Base-by-base conservation (phyloP, 495 filamentous ascomycete species). In the Penicillium salamii region DNA sequence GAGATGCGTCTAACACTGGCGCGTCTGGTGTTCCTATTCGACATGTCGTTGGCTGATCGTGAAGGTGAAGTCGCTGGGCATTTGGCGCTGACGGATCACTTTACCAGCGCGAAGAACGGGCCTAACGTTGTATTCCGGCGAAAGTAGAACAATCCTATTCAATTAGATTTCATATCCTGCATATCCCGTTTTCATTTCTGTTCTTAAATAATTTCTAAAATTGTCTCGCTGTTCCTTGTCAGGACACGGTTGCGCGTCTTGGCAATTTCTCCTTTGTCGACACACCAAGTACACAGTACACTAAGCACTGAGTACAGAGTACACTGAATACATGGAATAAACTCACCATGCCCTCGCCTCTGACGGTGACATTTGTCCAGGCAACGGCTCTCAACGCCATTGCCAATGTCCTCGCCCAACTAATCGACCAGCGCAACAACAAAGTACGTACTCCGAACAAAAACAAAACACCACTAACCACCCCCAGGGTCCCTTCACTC, bases 391-490 rank as follows among this genome's bases (percentile, higher is more conserved):
- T 98, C 5, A 85, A 80, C 35, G 80, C 80, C 50, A 72, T 87
- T 4, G 91, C 90, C 50, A 96, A 95, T 56, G 52, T 96, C 52
- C 64, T 96, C 20, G 93, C 91, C 2, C 91, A 97, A 63, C 65
- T 74, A 33, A 82, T 97, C 49, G 79, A 84, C 32, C 78, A 87
- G 26, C 87, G 88, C 59, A 78, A 80, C 49, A 65, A 71, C 42
- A 63, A 80, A 50, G 89, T 90, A 79, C 31, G 74, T 67, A 44
- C 43, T 46, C 15, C 32, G 23, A 42, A 26, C 23, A n/a, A 8
- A 28, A 34, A 6, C 28, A 18, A 31, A 49, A 1, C 15, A n/a
- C 28, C 24, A 58, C 18, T 3, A 48, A 41, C 35, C 15, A 32
- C 7, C 8, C 3, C 7, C 26, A 65, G 61, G 44, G 31, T 5